Evolutionary conservation across 2,329 filamentous ascomycete species (phyloP).

Genomic region (Venturia aucupariae): DNA sequence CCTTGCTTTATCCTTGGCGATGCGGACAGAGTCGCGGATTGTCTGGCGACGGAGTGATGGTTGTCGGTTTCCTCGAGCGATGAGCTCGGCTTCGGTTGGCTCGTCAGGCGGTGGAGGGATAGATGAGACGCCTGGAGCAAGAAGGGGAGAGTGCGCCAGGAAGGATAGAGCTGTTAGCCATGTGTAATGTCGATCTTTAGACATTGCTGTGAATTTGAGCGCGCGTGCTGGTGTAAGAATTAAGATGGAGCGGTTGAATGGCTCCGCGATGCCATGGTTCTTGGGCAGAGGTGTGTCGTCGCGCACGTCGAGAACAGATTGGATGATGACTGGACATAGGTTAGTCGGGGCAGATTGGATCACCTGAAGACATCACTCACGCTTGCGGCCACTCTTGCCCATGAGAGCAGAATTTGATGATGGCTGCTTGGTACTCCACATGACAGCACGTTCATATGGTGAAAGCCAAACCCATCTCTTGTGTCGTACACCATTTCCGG

Average conservation of each 20-base stretch:
- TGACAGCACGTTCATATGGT: constrained; percentile 88
- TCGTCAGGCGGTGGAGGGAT: constrained; percentile 37
- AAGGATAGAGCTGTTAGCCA: constrained; percentile 95
- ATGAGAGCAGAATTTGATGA: constrained; percentile 77
- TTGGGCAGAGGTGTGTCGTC: constrained; percentile 83
- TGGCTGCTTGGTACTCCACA: constrained; percentile 98
- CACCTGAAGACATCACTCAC: constrained; percentile 48
- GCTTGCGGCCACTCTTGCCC: constrained; percentile 88
- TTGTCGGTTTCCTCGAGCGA: constrained; percentile 23
- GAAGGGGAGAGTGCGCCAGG: constrained; percentile 79
- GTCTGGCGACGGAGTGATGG: constrained; percentile 44
- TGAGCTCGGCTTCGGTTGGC: constrained; percentile 27
- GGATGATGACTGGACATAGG: constrained; percentile 62
- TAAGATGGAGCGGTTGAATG: constrained; percentile 89
- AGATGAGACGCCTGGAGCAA: constrained; percentile 62
- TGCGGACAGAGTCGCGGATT: constrained; percentile 80
- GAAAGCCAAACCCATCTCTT: constrained; percentile 98
- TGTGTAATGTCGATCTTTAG: constrained; percentile 78
- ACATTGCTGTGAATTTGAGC: constrained; percentile 84
- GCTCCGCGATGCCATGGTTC: constrained; percentile 42
- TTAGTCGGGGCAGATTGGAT: constrained; percentile 24
- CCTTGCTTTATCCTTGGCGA: constrained; percentile 65
- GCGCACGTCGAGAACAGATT: constrained; percentile 94
- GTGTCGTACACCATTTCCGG: constrained; percentile 60
- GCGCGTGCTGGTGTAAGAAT: constrained; percentile 90